Evolutionary conservation across 208 protist genomes (phyloP).

Genomic region (Leishmania gerbilli): DNA sequence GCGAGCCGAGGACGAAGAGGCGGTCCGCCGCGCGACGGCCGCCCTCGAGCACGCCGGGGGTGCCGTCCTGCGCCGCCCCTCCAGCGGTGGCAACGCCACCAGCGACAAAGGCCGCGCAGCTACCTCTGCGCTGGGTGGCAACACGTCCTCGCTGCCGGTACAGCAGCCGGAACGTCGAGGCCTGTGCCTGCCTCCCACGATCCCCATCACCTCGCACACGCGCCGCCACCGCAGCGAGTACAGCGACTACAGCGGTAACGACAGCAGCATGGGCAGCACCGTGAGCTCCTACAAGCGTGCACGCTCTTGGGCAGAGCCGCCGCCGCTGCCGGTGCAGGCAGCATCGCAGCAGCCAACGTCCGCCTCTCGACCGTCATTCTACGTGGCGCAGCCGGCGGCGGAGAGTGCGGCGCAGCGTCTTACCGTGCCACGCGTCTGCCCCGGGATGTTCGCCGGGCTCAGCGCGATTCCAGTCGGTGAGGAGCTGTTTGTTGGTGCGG

Average conservation of each 20-base stretch:
- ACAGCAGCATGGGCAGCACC: conserved; percentile 9
- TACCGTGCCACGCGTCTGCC: conserved; percentile 26
- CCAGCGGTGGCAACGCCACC: conserved; percentile 15
- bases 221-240: conserved; percentile 1
- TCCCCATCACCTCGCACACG: conserved; percentile 2
- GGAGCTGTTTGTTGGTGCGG: conserved; percentile 45
- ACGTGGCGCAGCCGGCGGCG: neutral
- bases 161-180: conserved; percentile 4
- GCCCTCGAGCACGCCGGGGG: conserved; percentile 32
- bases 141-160: conserved; percentile 11
- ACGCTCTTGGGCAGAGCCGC: conserved; percentile 27
- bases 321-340: neutral
- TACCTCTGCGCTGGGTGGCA: conserved; percentile 18
- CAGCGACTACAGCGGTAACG: conserved; percentile 6
- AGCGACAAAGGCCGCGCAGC: neutral
- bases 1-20: conserved; percentile 31
- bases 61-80: conserved; percentile 35
- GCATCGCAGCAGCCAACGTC: neutral
- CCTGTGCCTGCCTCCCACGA: conserved; percentile 6
- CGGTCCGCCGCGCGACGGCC: conserved; percentile 36
- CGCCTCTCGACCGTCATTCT: neutral
- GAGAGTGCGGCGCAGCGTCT: conserved; percentile 1
- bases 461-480: conserved; percentile 57
- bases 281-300: conserved; percentile 17
- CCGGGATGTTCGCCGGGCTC: conserved; percentile 58